These are phyloP conservation scores for Gynochthodes officinalis DNA, from an alignment of 257 asterid genomes.

Conservation along the genomic window DNA sequence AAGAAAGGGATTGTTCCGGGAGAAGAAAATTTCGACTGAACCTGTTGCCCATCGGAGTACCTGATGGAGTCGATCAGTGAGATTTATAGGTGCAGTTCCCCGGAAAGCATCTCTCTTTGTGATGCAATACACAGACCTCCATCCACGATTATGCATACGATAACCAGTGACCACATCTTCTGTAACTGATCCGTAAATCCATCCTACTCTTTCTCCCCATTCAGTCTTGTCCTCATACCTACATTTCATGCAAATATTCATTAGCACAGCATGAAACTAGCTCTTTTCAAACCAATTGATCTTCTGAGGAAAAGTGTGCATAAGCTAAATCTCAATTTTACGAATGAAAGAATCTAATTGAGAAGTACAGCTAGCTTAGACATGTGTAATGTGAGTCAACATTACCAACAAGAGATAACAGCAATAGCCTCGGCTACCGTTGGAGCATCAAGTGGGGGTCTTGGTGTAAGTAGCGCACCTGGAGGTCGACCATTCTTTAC, in stretches of 20 bases:
- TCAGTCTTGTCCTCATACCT: conserved; percentile 97
- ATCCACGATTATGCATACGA: conserved; percentile 99
- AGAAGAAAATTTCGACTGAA: conserved; percentile 94
- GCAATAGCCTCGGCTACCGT: conserved; percentile 98
- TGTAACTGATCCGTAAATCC: conserved; percentile 97
- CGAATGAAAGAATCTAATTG: neutral
- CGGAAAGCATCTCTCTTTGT: conserved; percentile 94
- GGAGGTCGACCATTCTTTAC: conserved; percentile 91
- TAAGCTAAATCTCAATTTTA: neutral
- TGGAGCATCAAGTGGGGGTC: conserved; percentile 86
- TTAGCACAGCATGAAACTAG: neutral
- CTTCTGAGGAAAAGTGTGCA: neutral
- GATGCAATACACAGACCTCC: conserved; percentile 92
- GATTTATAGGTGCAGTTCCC: conserved; percentile 89
- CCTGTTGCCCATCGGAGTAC: conserved; percentile 99
- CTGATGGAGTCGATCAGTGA: conserved; percentile 94
- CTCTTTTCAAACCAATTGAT: neutral
- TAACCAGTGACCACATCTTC: conserved; percentile 98
- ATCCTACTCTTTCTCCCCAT: conserved; percentile 96
- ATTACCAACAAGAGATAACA: conserved; percentile 92
- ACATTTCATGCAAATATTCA: neutral
- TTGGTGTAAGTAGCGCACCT: conserved; percentile 71
- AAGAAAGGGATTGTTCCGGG: conserved; percentile 68
- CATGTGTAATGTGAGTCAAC: neutral
- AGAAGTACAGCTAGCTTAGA: neutral